phyloP scores from a whole-genome alignment of 176 grass and related monocot species.

The barley (Hordeum vulgare) region MorexV3_pseudomolecules_assembly NC_058522.1:85694965-85695464 shows the following conservation, averaged over 20 bases:
- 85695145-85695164: constrained; percentile 14
- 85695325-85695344: not conserved
- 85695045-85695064: constrained; percentile 24
- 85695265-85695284: not conserved
- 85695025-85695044: not conserved
- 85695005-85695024: no score
- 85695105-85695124: not conserved
- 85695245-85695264: not conserved
- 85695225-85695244: not conserved
- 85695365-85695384: constrained; percentile 99
- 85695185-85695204: not conserved
- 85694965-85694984: no score
- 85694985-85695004: no score
- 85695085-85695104: not conserved
- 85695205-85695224: not conserved
- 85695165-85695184: not conserved
- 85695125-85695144: not conserved
- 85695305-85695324: not conserved
- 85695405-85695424: constrained; percentile 99
- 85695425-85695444: constrained; percentile 97
- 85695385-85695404: constrained; percentile 95
- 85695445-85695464: constrained; percentile 95
- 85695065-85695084: not conserved
- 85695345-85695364: constrained; percentile 67
- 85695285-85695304: no score